Evolutionary conservation across 805 yeast species (phyloP).

Genomic region (Metschnikowia henanensis): DNA sequence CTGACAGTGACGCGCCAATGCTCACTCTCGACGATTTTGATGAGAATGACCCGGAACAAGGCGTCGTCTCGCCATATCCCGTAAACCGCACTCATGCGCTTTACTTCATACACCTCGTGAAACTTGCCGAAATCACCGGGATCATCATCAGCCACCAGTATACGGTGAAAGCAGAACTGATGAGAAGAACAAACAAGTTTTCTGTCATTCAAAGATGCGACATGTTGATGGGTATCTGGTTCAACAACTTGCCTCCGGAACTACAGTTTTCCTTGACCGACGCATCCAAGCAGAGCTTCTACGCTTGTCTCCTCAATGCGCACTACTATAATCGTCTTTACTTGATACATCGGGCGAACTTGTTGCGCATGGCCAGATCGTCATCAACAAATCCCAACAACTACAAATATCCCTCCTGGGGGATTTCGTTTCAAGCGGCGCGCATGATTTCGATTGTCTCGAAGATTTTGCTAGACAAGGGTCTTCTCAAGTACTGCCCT

Average conservation of each 20-base stretch:
- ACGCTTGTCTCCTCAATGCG: conserved; percentile 59
- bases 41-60: conserved; percentile 46
- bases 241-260: conserved; percentile 61
- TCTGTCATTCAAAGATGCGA: conserved; percentile 67
- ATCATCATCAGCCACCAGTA: conserved; percentile 68
- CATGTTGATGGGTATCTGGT: conserved; percentile 76
- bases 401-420: conserved; percentile 68
- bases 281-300: conserved; percentile 50
- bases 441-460: conserved; percentile 68
- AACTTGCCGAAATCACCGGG: conserved; percentile 70
- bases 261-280: conserved; percentile 63
- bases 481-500: conserved; percentile 53
- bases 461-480: conserved; percentile 51
- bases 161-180: conserved; percentile 63
- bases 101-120: conserved; percentile 61
- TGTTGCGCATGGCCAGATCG: conserved; percentile 48
- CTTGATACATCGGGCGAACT: conserved; percentile 68
- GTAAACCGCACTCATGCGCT: conserved; percentile 50
- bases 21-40: conserved; percentile 62
- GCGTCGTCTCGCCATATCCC: conserved; percentile 41
- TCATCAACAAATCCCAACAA: conserved; percentile 41
- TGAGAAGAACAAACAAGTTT: conserved; percentile 44
- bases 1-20: conserved; percentile 79
- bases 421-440: conserved; percentile 80
- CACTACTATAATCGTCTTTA: conserved; percentile 75